A percentile compares a stretch with the other conserved stretches of the same genome.
phyloP scores from a whole-genome alignment of 2,329 filamentous ascomycete genomes.

The Lecanicillium sp. region DNA sequence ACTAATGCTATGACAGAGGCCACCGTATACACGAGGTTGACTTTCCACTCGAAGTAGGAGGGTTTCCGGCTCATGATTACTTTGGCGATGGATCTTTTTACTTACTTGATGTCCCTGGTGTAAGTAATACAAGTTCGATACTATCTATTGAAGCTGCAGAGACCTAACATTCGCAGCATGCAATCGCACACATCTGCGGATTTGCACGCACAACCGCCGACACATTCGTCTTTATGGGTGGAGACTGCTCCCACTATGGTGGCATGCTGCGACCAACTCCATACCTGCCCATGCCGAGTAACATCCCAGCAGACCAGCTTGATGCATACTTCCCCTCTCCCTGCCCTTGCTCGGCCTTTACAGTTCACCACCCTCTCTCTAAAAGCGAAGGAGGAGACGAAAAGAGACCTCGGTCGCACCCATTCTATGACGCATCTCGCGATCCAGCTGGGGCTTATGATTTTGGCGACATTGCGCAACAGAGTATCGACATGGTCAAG shows the following conservation, averaged over 20 bases:
- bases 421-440: slow-evolving; percentile 5
- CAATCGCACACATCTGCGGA: slow-evolving; percentile 31
- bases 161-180: slow-evolving; percentile 15
- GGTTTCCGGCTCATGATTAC: slow-evolving; percentile 29
- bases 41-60: slow-evolving; percentile 24
- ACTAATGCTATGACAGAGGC: slow-evolving; percentile 7
- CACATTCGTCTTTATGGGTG: slow-evolving; percentile 33
- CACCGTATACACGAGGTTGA: slow-evolving; percentile 19
- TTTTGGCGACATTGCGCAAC: slow-evolving; percentile 3
- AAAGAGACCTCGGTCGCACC: neutral
- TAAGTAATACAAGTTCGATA: neutral
- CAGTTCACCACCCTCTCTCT: neutral
- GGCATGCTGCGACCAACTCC: slow-evolving; percentile 27
- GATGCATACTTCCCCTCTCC: neutral
- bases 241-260: slow-evolving; percentile 31
- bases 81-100: slow-evolving; percentile 34
- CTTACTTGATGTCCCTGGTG: slow-evolving; percentile 30
- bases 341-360: slow-evolving; percentile 5
- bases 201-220: slow-evolving; percentile 29
- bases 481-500: slow-evolving; percentile 7
- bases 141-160: neutral
- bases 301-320: slow-evolving; percentile 12
- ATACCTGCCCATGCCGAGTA: slow-evolving; percentile 23
- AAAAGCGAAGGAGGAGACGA: neutral
- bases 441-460: neutral